phyloP scores from a whole-genome alignment of 352 stramenopile species.

The Blastocystis sp. region DNA sequence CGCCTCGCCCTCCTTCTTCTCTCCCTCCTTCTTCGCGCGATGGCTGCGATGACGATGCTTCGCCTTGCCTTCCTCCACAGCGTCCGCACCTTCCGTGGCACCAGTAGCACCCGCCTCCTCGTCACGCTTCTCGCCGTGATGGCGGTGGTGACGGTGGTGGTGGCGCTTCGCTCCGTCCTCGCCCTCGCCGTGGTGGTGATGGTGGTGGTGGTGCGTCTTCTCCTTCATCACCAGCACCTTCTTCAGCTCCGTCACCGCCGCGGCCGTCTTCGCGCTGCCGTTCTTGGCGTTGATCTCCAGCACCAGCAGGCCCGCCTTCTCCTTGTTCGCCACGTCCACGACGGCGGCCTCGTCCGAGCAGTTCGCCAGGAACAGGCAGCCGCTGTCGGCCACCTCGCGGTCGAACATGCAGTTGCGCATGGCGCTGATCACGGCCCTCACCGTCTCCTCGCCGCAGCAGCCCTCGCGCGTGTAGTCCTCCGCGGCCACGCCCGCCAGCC shows the following conservation, averaged over 20 bases:
- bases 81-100: not conserved
- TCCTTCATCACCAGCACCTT: conserved; percentile 36
- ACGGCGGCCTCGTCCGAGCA: not conserved
- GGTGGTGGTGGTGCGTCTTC: not conserved
- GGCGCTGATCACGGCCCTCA: conserved; percentile 36
- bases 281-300: conserved; percentile 20
- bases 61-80: conserved; percentile 4
- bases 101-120: not conserved
- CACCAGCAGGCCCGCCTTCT: conserved; percentile 39
- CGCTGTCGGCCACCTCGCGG: conserved; percentile 1
- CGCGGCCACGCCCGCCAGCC: conserved; percentile 23
- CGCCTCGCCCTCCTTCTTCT: not conserved
- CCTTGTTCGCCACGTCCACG: conserved; percentile 4
- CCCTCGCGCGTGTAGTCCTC: conserved; percentile 20
- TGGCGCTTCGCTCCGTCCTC: conserved; percentile 13
- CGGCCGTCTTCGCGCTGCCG: conserved; percentile 34
- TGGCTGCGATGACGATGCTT: conserved; percentile 18
- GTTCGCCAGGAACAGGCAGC: conserved; percentile 26
- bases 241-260: conserved; percentile 5
- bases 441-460: not conserved
- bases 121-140: conserved; percentile 4
- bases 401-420: conserved; percentile 16
- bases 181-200: conserved; percentile 16
- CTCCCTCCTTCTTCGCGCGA: conserved; percentile 16
- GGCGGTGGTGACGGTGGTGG: conserved; percentile 2